Base-by-base conservation (phyloP, 2,329 filamentous ascomycete species). In the Bipolaris sorokiniana region DNA sequence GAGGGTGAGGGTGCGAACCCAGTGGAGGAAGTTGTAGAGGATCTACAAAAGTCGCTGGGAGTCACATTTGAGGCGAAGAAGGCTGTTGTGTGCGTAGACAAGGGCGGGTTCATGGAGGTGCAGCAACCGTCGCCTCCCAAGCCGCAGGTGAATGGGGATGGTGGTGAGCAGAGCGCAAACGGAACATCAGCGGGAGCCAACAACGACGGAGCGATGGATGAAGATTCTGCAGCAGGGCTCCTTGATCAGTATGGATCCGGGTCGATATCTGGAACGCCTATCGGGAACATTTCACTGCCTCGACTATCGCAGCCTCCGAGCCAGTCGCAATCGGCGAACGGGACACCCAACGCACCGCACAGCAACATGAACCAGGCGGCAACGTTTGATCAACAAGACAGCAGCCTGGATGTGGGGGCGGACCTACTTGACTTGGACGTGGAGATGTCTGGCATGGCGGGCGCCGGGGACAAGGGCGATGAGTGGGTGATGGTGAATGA, bases 31-130 rank as follows among this genome's bases (percentile, higher is more conserved):
- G 88, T 97, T 37, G 83, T 93, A 22, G 82, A 86, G 40, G 86
- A 91, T 52, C 86, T 97, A 1, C 91, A 97, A 77, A 80, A 83
- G 48, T 80, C 86, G 2, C 82, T 90, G n/a, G 88, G 87, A 16
- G 87, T 87, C 53, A 87, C 85, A 61, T 86, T 91, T 41, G 82
- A 84, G 36, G 80, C 84, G 23, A 85, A 90, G 51, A 84, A 87
- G 48, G 82, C 85, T 22, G 82, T 94, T 7, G 83, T 85, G 36
- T 88, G 91, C 44, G 83, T 96, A 41, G 87, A 95, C 69, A 90
- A 90, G 68, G 92, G 92, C 47, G 92, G 92, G 2, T 85, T 86
- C 48, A 78, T 80, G 33, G 79, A 92, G 75, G 86, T 91, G 76
- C 74, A 76, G 53, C 67, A 68, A 28, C 64, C 67, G 15, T 65